These are phyloP conservation scores for Parafenestella ontariensis DNA, from an alignment of 2,329 filamentous ascomycete species.

Conservation along the genomic window DNA sequence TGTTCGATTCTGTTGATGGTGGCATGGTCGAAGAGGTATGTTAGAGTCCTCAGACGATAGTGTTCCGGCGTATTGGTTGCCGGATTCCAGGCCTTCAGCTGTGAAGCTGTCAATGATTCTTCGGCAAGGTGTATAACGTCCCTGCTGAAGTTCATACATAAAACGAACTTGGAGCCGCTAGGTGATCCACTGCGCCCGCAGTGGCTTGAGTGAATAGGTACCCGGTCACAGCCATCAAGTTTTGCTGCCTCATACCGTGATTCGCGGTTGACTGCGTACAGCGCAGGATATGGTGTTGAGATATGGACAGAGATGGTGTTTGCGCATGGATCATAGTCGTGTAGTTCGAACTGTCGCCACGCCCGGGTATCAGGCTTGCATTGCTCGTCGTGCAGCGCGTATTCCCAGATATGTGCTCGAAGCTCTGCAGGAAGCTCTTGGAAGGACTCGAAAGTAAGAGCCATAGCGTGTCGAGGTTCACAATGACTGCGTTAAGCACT, in stretches of 20 bases:
- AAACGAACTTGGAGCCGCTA: background rate
- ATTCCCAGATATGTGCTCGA: constrained; percentile 1
- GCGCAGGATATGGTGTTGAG: constrained; percentile 5
- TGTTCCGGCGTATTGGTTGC: background rate
- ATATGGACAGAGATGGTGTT: constrained; percentile 2
- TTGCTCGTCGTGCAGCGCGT: background rate
- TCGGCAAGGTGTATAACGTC: background rate
- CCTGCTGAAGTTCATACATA: constrained; percentile 1
- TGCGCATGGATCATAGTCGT: background rate
- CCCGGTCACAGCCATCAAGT: constrained; percentile 1
- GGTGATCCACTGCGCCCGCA: background rate
- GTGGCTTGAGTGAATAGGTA: background rate
- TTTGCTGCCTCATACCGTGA: constrained; percentile 11
- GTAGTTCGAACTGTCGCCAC: background rate
- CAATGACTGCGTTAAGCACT: too few species aligned
- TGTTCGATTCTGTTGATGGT: background rate
- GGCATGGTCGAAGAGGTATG: background rate
- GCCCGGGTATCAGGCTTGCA: background rate
- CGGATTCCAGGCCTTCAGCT: background rate
- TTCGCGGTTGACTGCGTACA: constrained; percentile 13
- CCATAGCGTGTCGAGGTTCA: background rate
- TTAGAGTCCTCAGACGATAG: background rate
- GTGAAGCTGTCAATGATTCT: background rate
- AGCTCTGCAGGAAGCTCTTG: constrained; percentile 6
- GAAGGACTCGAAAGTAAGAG: background rate